Evolutionary conservation across 805 yeast species (phyloP).

Genomic region (Wickerhamomyces strasburgensis): DNA sequence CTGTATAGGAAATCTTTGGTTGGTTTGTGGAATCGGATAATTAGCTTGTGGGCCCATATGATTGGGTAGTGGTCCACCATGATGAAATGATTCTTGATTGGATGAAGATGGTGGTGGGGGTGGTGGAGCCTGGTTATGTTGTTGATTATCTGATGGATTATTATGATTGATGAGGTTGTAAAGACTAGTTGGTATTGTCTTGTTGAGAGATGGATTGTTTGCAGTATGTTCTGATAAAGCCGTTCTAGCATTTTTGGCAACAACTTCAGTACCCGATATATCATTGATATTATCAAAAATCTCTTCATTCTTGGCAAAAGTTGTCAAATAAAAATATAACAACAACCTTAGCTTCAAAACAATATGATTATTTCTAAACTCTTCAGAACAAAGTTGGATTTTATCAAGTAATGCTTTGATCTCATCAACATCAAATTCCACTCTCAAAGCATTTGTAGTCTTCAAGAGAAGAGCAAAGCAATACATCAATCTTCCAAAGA

Average conservation of each 20-base stretch:
- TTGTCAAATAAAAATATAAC: constrained; percentile 24
- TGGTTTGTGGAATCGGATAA: no score
- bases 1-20: no score
- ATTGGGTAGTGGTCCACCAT: no score
- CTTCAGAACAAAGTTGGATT: constrained; percentile 13
- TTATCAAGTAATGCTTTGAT: constrained; percentile 14
- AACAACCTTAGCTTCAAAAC: constrained; percentile 20
- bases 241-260: constrained; percentile 9
- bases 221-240: background rate
- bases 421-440: constrained; percentile 15
- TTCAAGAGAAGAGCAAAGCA: constrained; percentile 25
- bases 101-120: no score
- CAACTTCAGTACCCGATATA: constrained; percentile 10
- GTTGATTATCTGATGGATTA: no score
- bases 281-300: constrained; percentile 17
- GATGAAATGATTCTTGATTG: no score
- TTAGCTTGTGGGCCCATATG: no score
- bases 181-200: no score
- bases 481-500: constrained; percentile 25
- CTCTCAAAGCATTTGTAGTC: constrained; percentile 17
- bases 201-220: no score
- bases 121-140: no score
- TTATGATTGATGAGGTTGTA: no score
- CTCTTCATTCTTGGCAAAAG: constrained; percentile 25
- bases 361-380: constrained; percentile 18